These are phyloP conservation scores for Calocera viscosa DNA, from an alignment of 768 basidiomycete species.

Conservation along the genomic window DNA sequence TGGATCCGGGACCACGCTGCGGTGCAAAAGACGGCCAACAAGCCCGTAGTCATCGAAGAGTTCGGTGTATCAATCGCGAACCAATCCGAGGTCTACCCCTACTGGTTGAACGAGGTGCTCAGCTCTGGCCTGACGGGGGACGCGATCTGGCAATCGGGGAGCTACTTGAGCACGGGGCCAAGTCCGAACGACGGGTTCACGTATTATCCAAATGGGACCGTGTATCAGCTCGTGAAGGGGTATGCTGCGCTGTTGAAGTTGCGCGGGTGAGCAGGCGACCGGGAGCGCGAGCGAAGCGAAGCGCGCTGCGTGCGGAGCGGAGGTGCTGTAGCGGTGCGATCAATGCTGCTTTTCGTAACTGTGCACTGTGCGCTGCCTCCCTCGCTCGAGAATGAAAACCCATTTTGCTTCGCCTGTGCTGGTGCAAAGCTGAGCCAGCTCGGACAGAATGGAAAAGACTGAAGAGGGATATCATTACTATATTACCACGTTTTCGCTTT, in stretches of 20 bases:
- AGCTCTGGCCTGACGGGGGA: conserved; percentile 24
- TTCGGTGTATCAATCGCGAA: conserved; percentile 43
- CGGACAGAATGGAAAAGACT: no score
- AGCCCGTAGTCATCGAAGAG: conserved; percentile 53
- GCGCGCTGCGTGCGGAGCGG: no score
- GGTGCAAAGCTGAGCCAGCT: no score
- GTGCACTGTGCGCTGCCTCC: no score
- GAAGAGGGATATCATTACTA: no score
- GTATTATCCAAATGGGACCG: background rate
- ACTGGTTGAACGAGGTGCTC: conserved; percentile 42
- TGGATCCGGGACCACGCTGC: conserved; percentile 54
- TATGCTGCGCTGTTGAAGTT: background rate
- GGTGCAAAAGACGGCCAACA: conserved; percentile 38
- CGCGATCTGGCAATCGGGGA: background rate
- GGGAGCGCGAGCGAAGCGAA: no score
- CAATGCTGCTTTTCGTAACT: no score
- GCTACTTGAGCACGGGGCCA: background rate
- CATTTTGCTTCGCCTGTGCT: no score
- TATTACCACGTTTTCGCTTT: no score
- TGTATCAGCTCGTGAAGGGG: background rate
- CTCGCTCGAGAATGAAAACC: no score
- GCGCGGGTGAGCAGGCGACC: background rate
- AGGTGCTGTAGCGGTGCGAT: no score
- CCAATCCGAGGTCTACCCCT: conserved; percentile 38
- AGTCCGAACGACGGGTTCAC: background rate